phyloP scores from a whole-genome alignment of 768 basidiomycete genomes.

The Agrocybe praecox region DNA sequence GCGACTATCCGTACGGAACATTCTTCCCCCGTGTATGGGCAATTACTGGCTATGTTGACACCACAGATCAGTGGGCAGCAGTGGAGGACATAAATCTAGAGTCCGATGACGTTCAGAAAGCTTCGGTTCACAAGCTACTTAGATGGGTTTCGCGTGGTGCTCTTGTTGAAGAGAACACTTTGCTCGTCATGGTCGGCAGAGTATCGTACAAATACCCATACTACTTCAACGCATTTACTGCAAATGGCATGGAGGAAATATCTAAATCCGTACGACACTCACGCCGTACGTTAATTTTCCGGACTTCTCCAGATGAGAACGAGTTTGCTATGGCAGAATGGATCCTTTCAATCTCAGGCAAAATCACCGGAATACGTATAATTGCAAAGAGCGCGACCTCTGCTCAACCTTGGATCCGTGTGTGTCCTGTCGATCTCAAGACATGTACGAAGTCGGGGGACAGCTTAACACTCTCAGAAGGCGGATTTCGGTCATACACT shows the following conservation, averaged over 20 bases:
- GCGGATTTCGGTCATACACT: conserved; percentile 37
- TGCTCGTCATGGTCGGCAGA: conserved; percentile 38
- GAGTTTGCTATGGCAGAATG: conserved; percentile 44
- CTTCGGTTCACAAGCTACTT: conserved; percentile 30
- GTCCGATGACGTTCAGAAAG: conserved; percentile 27
- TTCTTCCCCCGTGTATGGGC: conserved; percentile 37
- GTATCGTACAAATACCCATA: conserved; percentile 35
- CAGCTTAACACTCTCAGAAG: conserved; percentile 33
- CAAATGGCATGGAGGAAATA: conserved; percentile 34
- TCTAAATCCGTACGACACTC: conserved; percentile 34
- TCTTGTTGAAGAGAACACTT: conserved; percentile 31
- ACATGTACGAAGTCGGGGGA: conserved; percentile 38
- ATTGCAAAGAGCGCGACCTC: conserved; percentile 39
- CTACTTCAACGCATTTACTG: conserved; percentile 40
- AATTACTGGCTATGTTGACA: conserved; percentile 35
- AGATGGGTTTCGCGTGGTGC: conserved; percentile 37
- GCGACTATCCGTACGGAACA: conserved; percentile 40
- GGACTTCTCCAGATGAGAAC: conserved; percentile 30
- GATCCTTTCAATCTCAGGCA: conserved; percentile 35
- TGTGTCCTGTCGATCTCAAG: conserved; percentile 39
- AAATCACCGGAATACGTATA: conserved; percentile 37
- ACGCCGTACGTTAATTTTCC: conserved; percentile 35
- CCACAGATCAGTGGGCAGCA: conserved; percentile 32
- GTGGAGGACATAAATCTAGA: conserved; percentile 39
- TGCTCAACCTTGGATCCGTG: conserved; percentile 30